Evolutionary conservation across 1,139 yeast genomes (phyloP).

Genomic region (Torulaspora pretoriensis): DNA sequence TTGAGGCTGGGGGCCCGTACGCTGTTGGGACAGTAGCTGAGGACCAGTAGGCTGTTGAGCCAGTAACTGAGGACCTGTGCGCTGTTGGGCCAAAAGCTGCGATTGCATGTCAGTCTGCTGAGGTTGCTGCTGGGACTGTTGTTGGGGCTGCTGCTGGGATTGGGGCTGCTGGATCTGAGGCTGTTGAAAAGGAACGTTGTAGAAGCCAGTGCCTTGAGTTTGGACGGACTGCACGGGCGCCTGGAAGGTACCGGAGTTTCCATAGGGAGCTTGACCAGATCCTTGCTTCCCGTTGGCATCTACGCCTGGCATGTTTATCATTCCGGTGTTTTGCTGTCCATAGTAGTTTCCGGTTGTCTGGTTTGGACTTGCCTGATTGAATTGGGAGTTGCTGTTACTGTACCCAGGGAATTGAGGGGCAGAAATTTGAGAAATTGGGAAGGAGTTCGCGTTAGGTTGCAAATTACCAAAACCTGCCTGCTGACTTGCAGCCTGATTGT

Average conservation of each 20-base stretch:
- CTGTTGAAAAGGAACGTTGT: slow-evolving; percentile 15
- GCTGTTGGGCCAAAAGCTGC: slow-evolving; percentile 25
- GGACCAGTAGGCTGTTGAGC: slow-evolving; percentile 17
- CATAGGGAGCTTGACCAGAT: slow-evolving; percentile 6
- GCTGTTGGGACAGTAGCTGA: slow-evolving; percentile 25
- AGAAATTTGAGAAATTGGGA: slow-evolving; percentile 8
- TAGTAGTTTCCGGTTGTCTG: slow-evolving; percentile 9
- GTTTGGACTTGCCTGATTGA: slow-evolving; percentile 5
- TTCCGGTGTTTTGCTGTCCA: slow-evolving; percentile 8
- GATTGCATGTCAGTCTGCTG: slow-evolving; percentile 8
- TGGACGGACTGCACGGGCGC: slow-evolving; percentile 13
- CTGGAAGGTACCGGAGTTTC: slow-evolving; percentile 8
- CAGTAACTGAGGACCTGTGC: slow-evolving; percentile 21
- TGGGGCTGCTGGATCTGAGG: slow-evolving; percentile 16
- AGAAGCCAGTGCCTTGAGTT: slow-evolving; percentile 14
- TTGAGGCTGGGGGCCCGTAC: slow-evolving; percentile 16
- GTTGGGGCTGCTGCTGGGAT: slow-evolving; percentile 23
- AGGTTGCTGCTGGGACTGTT: slow-evolving; percentile 19
- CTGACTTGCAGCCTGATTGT: slow-evolving; percentile 9
- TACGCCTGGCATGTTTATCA: slow-evolving; percentile 6
- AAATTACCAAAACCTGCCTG: slow-evolving; percentile 13
- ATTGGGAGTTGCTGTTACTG: slow-evolving; percentile 7
- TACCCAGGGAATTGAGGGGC: slow-evolving; percentile 7
- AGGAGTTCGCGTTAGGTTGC: slow-evolving; percentile 16
- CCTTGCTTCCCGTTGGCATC: background rate